A percentile compares a stretch with the other conserved stretches of the same genome.
Conservation (phyloP, 1,139 yeast genomes). For the Hanseniaspora gamundiae region DNA sequence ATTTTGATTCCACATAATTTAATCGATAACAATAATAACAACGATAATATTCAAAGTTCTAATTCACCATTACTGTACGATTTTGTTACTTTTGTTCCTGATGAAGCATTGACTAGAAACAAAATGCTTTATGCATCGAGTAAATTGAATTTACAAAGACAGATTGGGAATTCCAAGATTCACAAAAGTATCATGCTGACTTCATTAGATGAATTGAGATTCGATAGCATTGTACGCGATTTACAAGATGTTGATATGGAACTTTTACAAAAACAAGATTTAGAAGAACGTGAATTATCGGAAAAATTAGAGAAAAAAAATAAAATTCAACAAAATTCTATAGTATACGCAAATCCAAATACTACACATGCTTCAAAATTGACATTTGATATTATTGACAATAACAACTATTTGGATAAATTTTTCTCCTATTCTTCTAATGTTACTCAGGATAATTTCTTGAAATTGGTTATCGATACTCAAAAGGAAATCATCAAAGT, state of each 20-base stretch:
- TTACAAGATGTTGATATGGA: constrained; percentile 3
- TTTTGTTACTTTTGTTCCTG: constrained; percentile 82
- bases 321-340: background rate
- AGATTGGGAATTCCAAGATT: constrained; percentile 59
- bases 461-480: background rate
- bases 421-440: constrained; percentile 24
- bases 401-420: constrained; percentile 18
- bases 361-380: background rate
- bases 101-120: constrained; percentile 63
- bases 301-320: constrained; percentile 1
- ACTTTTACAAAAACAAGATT: constrained; percentile 1
- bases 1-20: constrained; percentile 36
- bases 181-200: constrained; percentile 45
- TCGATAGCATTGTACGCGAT: constrained; percentile 32
- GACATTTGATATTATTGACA: constrained; percentile 6
- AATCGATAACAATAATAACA: background rate
- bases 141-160: constrained; percentile 59
- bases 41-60: constrained; percentile 13
- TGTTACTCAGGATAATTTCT: constrained; percentile 2
- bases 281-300: constrained; percentile 3
- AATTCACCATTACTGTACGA: constrained; percentile 25
- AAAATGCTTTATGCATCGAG: constrained; percentile 95
- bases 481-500: background rate
- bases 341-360: background rate
- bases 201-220: constrained; percentile 47